phyloP scores from a whole-genome alignment of 345 rosid species.

The Crucihimalaya himalaica region DNA sequence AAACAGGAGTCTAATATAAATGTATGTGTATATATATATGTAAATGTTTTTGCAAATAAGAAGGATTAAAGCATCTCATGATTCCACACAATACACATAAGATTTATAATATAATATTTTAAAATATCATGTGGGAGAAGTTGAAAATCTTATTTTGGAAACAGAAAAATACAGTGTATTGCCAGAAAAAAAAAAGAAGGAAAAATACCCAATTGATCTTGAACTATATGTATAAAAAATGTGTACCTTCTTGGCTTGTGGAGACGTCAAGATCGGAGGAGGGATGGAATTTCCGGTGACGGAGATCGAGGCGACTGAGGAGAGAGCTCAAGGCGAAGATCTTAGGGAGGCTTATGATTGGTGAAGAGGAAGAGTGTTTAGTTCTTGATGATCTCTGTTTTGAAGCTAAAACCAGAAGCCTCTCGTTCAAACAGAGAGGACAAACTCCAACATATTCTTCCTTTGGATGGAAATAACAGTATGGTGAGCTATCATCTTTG shows the following conservation, averaged over 20 bases:
- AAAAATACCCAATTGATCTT: conserved; percentile 3
- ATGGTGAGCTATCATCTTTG: conserved; percentile 55
- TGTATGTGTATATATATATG: neutral
- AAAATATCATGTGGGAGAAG: conserved; percentile 4
- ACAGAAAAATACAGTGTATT: neutral
- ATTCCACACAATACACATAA: neutral
- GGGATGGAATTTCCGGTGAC: conserved; percentile 55
- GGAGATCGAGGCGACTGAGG: conserved; percentile 71
- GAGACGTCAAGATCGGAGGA: conserved; percentile 52
- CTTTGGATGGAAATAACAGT: conserved; percentile 87
- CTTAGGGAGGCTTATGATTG: conserved; percentile 57
- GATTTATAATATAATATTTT: neutral
- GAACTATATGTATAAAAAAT: neutral
- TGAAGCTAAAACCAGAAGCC: conserved; percentile 79
- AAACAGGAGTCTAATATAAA: neutral
- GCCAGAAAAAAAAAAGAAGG: neutral
- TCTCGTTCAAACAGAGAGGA: conserved; percentile 76
- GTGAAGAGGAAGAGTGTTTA: conserved; percentile 43
- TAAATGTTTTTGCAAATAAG: neutral
- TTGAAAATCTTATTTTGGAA: conserved; percentile 9
- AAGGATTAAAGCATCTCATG: neutral
- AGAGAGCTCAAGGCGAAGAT: conserved; percentile 76
- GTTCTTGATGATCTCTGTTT: conserved; percentile 51
- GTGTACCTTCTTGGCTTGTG: conserved; percentile 84
- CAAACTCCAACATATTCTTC: conserved; percentile 71